Conservation (phyloP, 2,329 filamentous ascomycete species). For the Ascochyta fabae region DNA sequence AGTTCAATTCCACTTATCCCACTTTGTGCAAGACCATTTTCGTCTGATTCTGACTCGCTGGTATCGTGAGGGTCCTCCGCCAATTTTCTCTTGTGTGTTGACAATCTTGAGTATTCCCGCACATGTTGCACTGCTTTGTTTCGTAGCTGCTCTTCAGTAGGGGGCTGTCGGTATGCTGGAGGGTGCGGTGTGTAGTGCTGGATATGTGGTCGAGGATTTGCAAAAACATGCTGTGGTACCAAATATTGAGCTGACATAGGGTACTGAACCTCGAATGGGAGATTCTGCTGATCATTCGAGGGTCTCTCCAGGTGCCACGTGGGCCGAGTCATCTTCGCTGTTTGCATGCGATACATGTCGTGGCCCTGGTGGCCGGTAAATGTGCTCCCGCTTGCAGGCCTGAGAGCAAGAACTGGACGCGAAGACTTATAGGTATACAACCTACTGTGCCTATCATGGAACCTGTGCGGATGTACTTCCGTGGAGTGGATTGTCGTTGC, state of each 20-base stretch:
- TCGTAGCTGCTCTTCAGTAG: constrained; percentile 22
- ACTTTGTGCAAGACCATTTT: neutral
- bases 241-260: neutral
- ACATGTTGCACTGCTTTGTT: constrained; percentile 25
- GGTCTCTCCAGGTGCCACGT: neutral
- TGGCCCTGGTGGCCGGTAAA: constrained; percentile 24
- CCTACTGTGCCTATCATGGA: constrained; percentile 17
- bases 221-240: neutral
- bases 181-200: neutral
- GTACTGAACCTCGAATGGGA: neutral
- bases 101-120: constrained; percentile 11
- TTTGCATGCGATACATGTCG: constrained; percentile 25
- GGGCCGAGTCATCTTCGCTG: constrained; percentile 5
- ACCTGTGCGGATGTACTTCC: constrained; percentile 18
- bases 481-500: neutral
- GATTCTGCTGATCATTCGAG: neutral
- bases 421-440: constrained; percentile 15
- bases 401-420: constrained; percentile 10
- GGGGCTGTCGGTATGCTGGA: neutral
- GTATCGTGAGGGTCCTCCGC: neutral
- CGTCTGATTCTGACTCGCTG: neutral
- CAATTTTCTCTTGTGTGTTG: neutral
- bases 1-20: no score
- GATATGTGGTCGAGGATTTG: neutral
- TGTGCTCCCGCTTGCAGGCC: constrained; percentile 14